A percentile compares a stretch with the other conserved stretches of the same genome.
These are phyloP conservation scores for Xylaria palmicola DNA, from an alignment of 495 filamentous ascomycete species.

Conservation along the genomic window DNA sequence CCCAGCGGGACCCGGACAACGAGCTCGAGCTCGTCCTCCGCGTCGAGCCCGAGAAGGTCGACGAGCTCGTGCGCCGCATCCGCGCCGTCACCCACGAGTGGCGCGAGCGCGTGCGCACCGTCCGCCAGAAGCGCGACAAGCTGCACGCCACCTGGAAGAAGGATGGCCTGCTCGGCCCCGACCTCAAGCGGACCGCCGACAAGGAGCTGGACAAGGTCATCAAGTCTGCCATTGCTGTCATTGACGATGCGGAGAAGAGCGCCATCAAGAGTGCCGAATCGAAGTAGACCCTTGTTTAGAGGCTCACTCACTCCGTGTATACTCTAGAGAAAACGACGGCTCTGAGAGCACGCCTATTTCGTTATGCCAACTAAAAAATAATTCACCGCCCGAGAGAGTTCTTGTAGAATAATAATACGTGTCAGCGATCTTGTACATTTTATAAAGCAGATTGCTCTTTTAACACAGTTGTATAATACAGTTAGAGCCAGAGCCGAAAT, in stretches of 20 bases:
- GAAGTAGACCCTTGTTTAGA: conserved; percentile 9
- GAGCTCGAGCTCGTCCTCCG: conserved; percentile 68
- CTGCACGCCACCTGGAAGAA: conserved; percentile 65
- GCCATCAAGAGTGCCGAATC: conserved; percentile 48
- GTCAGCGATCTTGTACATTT: conserved; percentile 20
- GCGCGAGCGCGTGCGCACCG: conserved; percentile 56
- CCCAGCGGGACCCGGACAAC: conserved; percentile 67
- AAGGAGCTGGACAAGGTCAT: conserved; percentile 73
- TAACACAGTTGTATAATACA: conserved; percentile 18
- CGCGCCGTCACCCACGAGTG: conserved; percentile 58
- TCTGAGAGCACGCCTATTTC: background rate
- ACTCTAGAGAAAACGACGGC: background rate
- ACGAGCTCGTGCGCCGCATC: conserved; percentile 61
- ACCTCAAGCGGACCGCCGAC: conserved; percentile 66
- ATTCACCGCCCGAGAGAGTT: background rate
- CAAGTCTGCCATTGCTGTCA: conserved; percentile 64
- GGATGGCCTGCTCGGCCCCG: conserved; percentile 57
- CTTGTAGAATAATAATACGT: background rate
- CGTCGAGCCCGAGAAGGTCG: conserved; percentile 60
- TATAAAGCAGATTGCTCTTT: conserved; percentile 14
- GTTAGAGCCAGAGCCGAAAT: conserved; percentile 9
- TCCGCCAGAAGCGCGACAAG: conserved; percentile 56
- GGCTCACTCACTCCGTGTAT: background rate
- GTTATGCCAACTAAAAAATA: background rate
- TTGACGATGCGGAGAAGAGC: conserved; percentile 67